Evolutionary conservation across 805 yeast genomes (phyloP).

Genomic region (Saitoella complicata): DNA sequence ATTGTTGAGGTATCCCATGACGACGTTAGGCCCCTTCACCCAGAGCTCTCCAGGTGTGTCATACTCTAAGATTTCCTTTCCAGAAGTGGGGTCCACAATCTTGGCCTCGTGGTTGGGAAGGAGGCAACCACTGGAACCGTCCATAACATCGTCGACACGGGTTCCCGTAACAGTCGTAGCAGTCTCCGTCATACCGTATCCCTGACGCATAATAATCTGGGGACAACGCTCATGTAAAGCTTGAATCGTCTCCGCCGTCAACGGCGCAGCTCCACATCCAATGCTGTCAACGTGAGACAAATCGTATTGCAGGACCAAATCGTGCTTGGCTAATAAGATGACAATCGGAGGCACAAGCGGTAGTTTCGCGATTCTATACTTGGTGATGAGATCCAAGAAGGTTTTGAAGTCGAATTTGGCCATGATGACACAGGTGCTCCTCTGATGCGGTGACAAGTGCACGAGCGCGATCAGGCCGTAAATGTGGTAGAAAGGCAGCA

Average conservation of each 20-base stretch:
- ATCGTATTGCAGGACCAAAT: conserved; percentile 28
- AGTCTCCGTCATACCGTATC: conserved; percentile 50
- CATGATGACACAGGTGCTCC: conserved; percentile 7
- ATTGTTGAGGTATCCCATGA: conserved; percentile 35
- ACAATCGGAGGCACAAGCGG: conserved; percentile 28
- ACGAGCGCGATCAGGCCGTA: conserved; percentile 21
- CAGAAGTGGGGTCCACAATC: conserved; percentile 23
- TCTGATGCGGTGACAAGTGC: conserved; percentile 12
- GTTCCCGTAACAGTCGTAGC: conserved; percentile 25
- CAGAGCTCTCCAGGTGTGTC: conserved; percentile 38
- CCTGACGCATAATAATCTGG: conserved; percentile 21
- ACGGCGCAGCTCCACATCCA: conserved; percentile 31
- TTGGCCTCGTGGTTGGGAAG: conserved; percentile 34
- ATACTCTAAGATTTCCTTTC: conserved; percentile 33
- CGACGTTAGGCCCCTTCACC: conserved; percentile 40
- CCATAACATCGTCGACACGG: conserved; percentile 6
- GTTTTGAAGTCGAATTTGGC: conserved; percentile 21
- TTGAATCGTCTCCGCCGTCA: conserved; percentile 14
- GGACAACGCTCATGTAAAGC: background rate
- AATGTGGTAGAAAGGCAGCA: conserved; percentile 21
- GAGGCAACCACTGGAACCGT: conserved; percentile 32
- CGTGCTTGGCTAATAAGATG: conserved; percentile 31
- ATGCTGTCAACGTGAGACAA: conserved; percentile 11
- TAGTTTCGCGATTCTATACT: conserved; percentile 24
- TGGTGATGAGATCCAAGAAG: conserved; percentile 16